phyloP scores from a whole-genome alignment of 805 yeast species.

The Candida insectorum region DNA sequence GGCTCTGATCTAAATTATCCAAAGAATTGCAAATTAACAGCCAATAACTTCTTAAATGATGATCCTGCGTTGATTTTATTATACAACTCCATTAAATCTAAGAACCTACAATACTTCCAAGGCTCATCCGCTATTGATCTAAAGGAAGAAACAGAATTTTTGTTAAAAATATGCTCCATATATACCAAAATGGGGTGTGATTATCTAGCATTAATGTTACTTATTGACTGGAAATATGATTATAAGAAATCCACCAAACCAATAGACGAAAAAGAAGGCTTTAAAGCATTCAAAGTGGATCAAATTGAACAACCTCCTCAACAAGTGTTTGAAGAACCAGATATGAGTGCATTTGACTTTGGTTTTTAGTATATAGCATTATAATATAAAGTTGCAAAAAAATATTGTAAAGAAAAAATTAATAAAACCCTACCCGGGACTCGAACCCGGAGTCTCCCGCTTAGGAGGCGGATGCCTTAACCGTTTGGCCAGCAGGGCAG shows the following conservation, averaged over 20 bases:
- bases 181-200: constrained; percentile 93
- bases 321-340: constrained; percentile 65
- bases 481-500: constrained; percentile 53
- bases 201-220: constrained; percentile 58
- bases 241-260: constrained; percentile 3
- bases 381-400: background rate
- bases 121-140: constrained; percentile 47
- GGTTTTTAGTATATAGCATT: constrained; percentile 16
- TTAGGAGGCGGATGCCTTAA: constrained; percentile 50
- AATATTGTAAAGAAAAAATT: background rate
- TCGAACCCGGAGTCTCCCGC: constrained; percentile 42
- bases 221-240: constrained; percentile 56
- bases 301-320: constrained; percentile 38
- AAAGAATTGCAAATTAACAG: constrained; percentile 7
- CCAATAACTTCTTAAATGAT: constrained; percentile 50
- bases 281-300: constrained; percentile 6
- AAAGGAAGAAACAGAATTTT: constrained; percentile 54
- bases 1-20: constrained; percentile 20
- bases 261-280: constrained; percentile 1
- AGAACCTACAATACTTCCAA: constrained; percentile 45
- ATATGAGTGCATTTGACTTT: constrained; percentile 70
- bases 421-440: constrained; percentile 36
- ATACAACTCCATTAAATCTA: constrained; percentile 58
- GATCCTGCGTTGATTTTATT: constrained; percentile 79
- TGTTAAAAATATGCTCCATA: constrained; percentile 60